phyloP scores from a whole-genome alignment of 495 filamentous ascomycete genomes.

The Pyrenopolyporus hunteri region DNA sequence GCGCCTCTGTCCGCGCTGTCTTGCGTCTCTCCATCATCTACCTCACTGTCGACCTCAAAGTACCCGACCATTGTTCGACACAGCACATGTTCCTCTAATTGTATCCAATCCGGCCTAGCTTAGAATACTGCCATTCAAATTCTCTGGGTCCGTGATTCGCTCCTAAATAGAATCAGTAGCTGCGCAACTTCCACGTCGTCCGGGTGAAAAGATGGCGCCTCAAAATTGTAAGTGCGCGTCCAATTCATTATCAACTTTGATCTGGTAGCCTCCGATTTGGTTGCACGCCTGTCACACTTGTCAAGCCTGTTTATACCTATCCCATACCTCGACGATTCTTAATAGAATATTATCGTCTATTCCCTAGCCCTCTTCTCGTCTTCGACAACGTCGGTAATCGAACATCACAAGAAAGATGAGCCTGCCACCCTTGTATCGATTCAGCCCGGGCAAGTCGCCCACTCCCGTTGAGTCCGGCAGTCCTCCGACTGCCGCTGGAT shows the following conservation, averaged over 20 bases:
- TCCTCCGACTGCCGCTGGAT: no score
- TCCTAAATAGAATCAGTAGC: not conserved
- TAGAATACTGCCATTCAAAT: not conserved
- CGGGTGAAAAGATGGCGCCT: constrained; percentile 34
- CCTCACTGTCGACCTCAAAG: constrained; percentile 2
- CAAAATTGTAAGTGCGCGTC: constrained; percentile 37
- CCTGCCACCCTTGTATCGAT: constrained; percentile 6
- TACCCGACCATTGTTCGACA: not conserved
- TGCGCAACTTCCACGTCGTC: constrained; percentile 12
- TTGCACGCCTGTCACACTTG: not conserved
- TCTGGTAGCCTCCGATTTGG: not conserved
- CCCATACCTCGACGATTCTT: no score
- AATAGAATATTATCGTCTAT: no score
- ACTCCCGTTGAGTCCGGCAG: not conserved
- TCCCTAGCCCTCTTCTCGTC: not conserved
- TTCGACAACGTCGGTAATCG: not conserved
- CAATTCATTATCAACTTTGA: not conserved
- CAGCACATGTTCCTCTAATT: not conserved
- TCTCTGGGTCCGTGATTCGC: not conserved
- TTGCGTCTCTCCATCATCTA: constrained; percentile 8
- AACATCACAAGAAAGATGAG: not conserved
- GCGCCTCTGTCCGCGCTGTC: constrained; percentile 4
- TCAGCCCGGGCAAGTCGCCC: not conserved
- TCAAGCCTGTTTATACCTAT: no score
- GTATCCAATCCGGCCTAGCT: not conserved